Percentiles rank a stretch among this genome's conserved stretches.
phyloP scores from a whole-genome alignment of 23 red algal species.

The Gracilariopsis chorda region DNA sequence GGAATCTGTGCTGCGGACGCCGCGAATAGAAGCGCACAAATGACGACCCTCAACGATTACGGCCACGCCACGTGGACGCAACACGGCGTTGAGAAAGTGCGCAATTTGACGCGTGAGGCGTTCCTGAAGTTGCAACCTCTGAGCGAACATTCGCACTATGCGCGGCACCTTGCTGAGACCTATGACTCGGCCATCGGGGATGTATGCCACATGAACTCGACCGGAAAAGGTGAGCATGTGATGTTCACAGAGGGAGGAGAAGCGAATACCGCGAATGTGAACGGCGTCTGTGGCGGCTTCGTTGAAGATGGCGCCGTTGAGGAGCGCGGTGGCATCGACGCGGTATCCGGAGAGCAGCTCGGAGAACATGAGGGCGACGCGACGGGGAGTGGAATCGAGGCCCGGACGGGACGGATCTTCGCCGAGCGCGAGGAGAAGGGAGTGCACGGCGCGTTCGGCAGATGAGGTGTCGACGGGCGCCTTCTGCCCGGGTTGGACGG shows the following conservation, averaged over 20 bases:
- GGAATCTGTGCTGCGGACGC: conserved; percentile 71
- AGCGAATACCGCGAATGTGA: conserved; percentile 65
- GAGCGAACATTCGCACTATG: conserved; percentile 68
- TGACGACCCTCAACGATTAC: conserved; percentile 83
- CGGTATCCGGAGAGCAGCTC: not conserved
- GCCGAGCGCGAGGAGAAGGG: not conserved
- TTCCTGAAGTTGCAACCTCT: conserved; percentile 90
- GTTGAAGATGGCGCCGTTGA: conserved; percentile 68
- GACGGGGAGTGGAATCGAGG: not conserved
- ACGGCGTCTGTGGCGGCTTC: conserved; percentile 75
- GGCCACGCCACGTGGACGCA: conserved; percentile 58
- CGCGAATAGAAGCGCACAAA: conserved; percentile 91
- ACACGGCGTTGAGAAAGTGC: conserved; percentile 47
- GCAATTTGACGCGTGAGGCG: conserved; percentile 90
- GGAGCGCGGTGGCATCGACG: not conserved
- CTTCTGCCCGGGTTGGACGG: not conserved
- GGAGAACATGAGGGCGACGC: not conserved
- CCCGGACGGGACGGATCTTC: not conserved
- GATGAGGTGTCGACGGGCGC: not conserved
- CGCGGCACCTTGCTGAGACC: conserved; percentile 91
- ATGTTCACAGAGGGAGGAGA: conserved; percentile 98
- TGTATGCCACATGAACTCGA: conserved; percentile 74
- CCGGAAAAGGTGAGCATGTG: conserved; percentile 94
- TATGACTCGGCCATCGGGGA: conserved; percentile 71
- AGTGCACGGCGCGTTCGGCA: not conserved